Evolutionary conservation across 2,329 filamentous ascomycete genomes (phyloP), one percentile per base, ranked within the genome.

Genomic region (Fusarium tupiense): DNA sequence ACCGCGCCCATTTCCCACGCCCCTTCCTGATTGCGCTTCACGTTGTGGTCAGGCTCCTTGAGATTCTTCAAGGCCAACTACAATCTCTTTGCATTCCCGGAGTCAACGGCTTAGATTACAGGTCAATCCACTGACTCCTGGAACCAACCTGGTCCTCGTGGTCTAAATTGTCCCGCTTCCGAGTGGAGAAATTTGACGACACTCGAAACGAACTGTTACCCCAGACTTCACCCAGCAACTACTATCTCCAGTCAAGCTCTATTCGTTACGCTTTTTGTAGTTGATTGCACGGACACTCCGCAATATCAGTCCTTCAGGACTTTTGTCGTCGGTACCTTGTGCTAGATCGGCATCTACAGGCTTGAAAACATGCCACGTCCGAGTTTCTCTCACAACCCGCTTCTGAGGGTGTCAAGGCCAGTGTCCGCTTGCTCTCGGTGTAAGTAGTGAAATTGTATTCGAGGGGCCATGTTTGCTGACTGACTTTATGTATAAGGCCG

Each of bases 401-500:
- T 92, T 59, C 84, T 94, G 69, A 89, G 91, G 81, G 94, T 96
- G 73, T 95, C 93, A 79, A 89, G 93, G 73, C 93, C 93, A 8
- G 93, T 95, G 43, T 93, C 93, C 61, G 93, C 94, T 33, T 96
- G 93, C 83, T 93, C 93, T 61, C 88, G 93, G 86, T 96, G 93
- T 88, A 77, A 83, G 85, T 81, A 37, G 33, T 17, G 54, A 47
- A 14, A 35, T 24, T 43, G 35, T 53, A 41, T 24, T 59, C 16
- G 35, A 33, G 41, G 22, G 35, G 22, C 26, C 38, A 33, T 33
- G 37, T 54, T 58, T 47, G 14, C 67, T 71, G 54, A 69, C 50
- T n/a, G 17, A 43, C 44, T 31, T 22, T 20, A 37, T 47, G 31
- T 46, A 53, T 24, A 49, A 67, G 90, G 90, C 85, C 94, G 96